phyloP scores from a whole-genome alignment of 2,329 filamentous ascomycete species.

The Scopulariopsis brevicaulis region DNA sequence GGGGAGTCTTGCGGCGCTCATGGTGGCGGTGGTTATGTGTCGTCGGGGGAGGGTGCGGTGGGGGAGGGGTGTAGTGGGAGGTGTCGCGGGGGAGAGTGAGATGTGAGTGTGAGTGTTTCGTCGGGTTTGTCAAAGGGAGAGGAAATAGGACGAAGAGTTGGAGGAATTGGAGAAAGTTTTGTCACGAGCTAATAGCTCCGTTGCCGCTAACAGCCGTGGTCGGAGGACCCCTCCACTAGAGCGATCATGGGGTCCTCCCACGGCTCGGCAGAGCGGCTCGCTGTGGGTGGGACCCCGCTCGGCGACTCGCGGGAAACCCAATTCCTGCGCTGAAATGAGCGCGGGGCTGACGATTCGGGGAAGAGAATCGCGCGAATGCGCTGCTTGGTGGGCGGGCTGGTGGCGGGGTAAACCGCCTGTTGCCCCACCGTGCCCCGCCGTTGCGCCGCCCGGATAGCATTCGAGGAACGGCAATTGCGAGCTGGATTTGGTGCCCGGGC shows the following conservation, averaged over 20 bases:
- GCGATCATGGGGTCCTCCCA: neutral
- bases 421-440: neutral
- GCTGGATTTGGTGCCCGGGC: neutral
- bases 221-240: neutral
- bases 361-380: neutral
- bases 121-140: neutral
- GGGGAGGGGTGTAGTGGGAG: neutral
- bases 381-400: neutral
- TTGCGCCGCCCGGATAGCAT: neutral
- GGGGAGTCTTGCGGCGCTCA: slow-evolving; percentile 21
- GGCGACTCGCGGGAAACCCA: neutral
- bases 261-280: neutral
- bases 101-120: neutral
- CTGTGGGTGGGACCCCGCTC: neutral
- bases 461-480: neutral
- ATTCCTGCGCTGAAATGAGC: neutral
- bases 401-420: neutral
- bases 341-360: neutral
- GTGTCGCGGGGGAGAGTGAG: neutral
- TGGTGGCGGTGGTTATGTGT: neutral
- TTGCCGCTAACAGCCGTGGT: neutral
- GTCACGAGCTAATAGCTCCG: neutral
- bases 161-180: neutral
- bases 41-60: neutral
- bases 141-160: neutral